These are phyloP conservation scores for Hypomontagnella monticulosa DNA, from an alignment of 495 filamentous ascomycete species.

Conservation along the genomic window DNA sequence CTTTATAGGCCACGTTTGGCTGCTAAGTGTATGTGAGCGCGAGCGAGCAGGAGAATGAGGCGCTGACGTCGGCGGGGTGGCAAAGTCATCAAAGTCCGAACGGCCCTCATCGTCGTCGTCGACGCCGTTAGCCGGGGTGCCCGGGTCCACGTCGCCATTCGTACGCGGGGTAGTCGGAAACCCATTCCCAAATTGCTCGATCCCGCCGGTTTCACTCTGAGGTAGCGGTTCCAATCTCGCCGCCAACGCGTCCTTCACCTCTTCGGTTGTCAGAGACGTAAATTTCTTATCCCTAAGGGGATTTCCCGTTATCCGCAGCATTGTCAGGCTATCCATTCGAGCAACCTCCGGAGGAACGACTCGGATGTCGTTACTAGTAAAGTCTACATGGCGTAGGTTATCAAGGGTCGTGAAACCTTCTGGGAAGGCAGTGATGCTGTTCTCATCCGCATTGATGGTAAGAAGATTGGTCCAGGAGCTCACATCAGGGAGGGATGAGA, in stretches of 20 bases:
- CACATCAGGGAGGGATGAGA: slow-evolving; percentile 75
- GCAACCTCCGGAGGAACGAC: slow-evolving; percentile 79
- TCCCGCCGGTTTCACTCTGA: slow-evolving; percentile 28
- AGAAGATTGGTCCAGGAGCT: slow-evolving; percentile 74
- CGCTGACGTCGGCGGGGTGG: slow-evolving; percentile 61
- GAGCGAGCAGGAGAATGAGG: slow-evolving; percentile 55
- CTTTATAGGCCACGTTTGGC: slow-evolving; percentile 69
- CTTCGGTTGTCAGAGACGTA: slow-evolving; percentile 78
- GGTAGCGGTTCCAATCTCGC: slow-evolving; percentile 70
- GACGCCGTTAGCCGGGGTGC: slow-evolving; percentile 15
- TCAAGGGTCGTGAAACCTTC: slow-evolving; percentile 73
- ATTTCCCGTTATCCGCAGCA: slow-evolving; percentile 82
- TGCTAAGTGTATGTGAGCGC: slow-evolving; percentile 52
- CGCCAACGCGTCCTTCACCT: slow-evolving; percentile 80
- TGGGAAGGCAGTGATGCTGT: slow-evolving; percentile 77
- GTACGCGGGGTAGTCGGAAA: slow-evolving; percentile 3
- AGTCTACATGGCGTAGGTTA: slow-evolving; percentile 76
- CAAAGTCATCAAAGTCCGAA: slow-evolving; percentile 78
- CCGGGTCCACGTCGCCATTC: background rate
- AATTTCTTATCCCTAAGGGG: slow-evolving; percentile 88
- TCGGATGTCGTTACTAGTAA: slow-evolving; percentile 84
- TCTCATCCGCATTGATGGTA: slow-evolving; percentile 80
- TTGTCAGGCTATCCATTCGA: slow-evolving; percentile 77
- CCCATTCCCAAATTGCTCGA: slow-evolving; percentile 43
- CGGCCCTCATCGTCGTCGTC: slow-evolving; percentile 53